Base-by-base conservation (phyloP, 768 basidiomycete genomes). In the Boletus coccyginus region DNA sequence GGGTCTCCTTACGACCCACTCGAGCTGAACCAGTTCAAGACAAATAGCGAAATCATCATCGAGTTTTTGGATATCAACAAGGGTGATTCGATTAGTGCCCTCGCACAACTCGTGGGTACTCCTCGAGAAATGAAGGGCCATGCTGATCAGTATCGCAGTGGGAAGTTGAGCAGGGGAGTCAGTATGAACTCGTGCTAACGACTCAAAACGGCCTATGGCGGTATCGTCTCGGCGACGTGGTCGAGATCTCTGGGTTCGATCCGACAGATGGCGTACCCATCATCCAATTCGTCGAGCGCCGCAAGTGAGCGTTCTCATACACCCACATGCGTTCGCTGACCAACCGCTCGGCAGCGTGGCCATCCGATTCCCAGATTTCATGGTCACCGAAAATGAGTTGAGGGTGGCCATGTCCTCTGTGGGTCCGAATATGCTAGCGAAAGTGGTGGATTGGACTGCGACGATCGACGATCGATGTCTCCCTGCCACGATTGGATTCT, bases 171-270 rank as follows among this genome's bases (percentile, higher is more conserved):
- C 31, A 33, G 14, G 59, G 63, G 17, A 53, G 21, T 31, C 55
- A 5, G 5, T 69, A 69, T 19, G 64, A 67, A 32, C 3, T 54
- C 35, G 55, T 68, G 36, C n/a, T 64, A 7, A 67, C 66, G 4
- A 61, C 61, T 4, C 16, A 4, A 7, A 50, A 63, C 2, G 64
- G 64, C 10, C 16, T 69, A 39, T 67, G 67, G 65, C 3, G 27
- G 27, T 27, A 27, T 27, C 27, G 27, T 27, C 27, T 27, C 27
- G 27, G 27, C 27, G 27, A 27, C 6, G 27, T 27, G 27, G 27
- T 27, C 5, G 27, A 27, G 27, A 27, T 27, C 27, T 27, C 27
- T 27, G 27, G 27, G 27, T 27, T 27, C 27, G 27, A 27, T 6
- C 27, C 27, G 27, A 27, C 27, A 27, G 27, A 27, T 27, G 27